Conservation (phyloP, 805 yeast genomes). For the Candida germanica region DNA sequence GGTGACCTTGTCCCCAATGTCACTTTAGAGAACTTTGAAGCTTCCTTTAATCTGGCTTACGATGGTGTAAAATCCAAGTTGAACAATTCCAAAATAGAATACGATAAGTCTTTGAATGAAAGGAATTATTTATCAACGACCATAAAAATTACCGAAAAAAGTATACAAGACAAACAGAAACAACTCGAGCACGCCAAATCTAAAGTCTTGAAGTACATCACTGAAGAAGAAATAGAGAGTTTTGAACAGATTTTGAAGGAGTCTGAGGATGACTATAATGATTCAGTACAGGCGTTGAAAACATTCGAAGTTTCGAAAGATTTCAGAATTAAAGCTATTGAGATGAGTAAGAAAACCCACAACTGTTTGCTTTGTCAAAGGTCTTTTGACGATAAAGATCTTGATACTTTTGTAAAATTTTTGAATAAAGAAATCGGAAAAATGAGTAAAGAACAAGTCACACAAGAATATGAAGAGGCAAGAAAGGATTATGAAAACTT, state of each 20-base stretch:
- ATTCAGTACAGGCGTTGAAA: slow-evolving; percentile 62
- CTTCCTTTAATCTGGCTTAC: slow-evolving; percentile 2
- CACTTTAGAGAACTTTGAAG: slow-evolving; percentile 1
- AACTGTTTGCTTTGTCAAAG: slow-evolving; percentile 74
- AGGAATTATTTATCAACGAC: slow-evolving; percentile 5
- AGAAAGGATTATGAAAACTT: slow-evolving; percentile 29
- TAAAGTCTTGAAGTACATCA: slow-evolving; percentile 23
- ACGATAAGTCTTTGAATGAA: slow-evolving; percentile 1
- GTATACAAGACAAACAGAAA: not conserved
- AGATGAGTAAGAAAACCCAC: slow-evolving; percentile 52
- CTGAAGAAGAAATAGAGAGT: slow-evolving; percentile 41
- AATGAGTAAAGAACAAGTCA: slow-evolving; percentile 25
- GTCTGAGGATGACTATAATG: slow-evolving; percentile 59
- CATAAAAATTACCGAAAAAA: slow-evolving; percentile 1
- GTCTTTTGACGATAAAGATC: slow-evolving; percentile 48
- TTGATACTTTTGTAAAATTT: slow-evolving; percentile 24
- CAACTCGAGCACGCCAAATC: slow-evolving; percentile 2
- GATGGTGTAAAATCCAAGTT: not conserved
- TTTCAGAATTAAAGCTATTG: slow-evolving; percentile 68
- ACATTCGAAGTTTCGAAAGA: slow-evolving; percentile 65
- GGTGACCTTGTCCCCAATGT: not conserved
- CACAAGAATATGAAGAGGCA: slow-evolving; percentile 26
- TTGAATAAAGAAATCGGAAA: slow-evolving; percentile 27
- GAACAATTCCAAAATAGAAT: not conserved
- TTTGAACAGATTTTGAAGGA: slow-evolving; percentile 51